A percentile compares a stretch with the other conserved stretches of the same genome.
These are phyloP conservation scores for Sarcodon sp. DNA, from an alignment of 768 basidiomycete genomes.

Conservation along the genomic window DNA sequence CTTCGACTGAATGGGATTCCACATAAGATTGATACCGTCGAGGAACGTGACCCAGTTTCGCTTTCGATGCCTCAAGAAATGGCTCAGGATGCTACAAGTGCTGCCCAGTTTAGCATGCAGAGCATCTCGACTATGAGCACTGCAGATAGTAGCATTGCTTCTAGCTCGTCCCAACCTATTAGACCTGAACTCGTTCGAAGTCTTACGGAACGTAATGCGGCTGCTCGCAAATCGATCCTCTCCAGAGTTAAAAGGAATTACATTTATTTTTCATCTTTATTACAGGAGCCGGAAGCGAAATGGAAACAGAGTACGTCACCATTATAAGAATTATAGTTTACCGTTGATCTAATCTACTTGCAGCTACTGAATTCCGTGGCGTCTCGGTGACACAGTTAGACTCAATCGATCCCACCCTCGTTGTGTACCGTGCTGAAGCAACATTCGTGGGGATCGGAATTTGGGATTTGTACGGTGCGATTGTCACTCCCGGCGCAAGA, in stretches of 20 bases:
- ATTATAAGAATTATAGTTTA: constrained; percentile 3
- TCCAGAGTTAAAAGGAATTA: constrained; percentile 86
- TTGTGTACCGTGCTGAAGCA: constrained; percentile 93
- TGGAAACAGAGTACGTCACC: constrained; percentile 71
- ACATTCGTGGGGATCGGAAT: constrained; percentile 92
- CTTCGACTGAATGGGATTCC: constrained; percentile 82
- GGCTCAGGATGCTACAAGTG: constrained; percentile 55
- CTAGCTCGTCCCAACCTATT: background rate
- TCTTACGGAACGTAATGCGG: constrained; percentile 30
- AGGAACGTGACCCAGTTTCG: constrained; percentile 55
- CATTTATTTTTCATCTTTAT: constrained; percentile 92
- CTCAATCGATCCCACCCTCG: constrained; percentile 92
- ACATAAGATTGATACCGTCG: constrained; percentile 48
- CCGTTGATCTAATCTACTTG: constrained; percentile 4
- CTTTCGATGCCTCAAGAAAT: constrained; percentile 13
- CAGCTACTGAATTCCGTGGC: constrained; percentile 76
- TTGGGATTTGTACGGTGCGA: constrained; percentile 87
- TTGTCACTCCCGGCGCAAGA: constrained; percentile 77
- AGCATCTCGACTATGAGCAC: constrained; percentile 42
- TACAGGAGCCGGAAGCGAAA: constrained; percentile 97
- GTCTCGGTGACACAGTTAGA: constrained; percentile 93
- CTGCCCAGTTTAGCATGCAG: constrained; percentile 53
- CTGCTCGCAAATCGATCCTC: constrained; percentile 73
- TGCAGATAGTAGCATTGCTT: constrained; percentile 17
- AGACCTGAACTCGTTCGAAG: constrained; percentile 18